These are phyloP conservation scores for Chloromonas sp. DNA, from an alignment of 163 green algal species.

Conservation along the genomic window DNA sequence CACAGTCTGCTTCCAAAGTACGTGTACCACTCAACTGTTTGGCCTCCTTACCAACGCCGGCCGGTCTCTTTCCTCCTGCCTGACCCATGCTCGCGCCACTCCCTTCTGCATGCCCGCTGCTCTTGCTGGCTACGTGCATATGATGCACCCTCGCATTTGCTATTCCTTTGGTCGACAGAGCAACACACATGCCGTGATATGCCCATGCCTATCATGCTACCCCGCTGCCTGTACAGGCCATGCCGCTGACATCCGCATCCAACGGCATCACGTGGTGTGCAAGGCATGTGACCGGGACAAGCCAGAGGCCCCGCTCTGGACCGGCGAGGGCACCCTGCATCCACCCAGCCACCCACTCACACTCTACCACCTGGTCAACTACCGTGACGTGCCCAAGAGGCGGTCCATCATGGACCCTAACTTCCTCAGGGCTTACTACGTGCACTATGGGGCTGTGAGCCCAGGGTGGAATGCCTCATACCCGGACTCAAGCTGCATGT, in stretches of 20 bases:
- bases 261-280: conserved; percentile 13
- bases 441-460: conserved; percentile 1
- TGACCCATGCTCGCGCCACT: background rate
- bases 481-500: conserved; percentile 5
- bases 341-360: conserved; percentile 8
- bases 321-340: background rate
- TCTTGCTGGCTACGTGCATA: no score
- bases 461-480: background rate
- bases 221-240: background rate
- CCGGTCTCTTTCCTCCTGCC: background rate
- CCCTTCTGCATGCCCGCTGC: no score
- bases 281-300: conserved; percentile 6
- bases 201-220: no score
- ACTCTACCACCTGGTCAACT: conserved; percentile 6
- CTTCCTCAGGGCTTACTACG: conserved; percentile 10
- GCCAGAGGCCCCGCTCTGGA: conserved; percentile 11
- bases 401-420: conserved; percentile 12
- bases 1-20: no score
- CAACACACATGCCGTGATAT: background rate
- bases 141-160: no score
- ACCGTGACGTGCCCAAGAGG: background rate
- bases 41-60: no score
- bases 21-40: no score
- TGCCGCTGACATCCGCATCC: background rate
- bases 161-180: no score